Evolutionary conservation across 192 early-diverging fungal genomes (phyloP), one percentile per base, ranked within the genome.

Genomic region (Thamnidium elegans): DNA sequence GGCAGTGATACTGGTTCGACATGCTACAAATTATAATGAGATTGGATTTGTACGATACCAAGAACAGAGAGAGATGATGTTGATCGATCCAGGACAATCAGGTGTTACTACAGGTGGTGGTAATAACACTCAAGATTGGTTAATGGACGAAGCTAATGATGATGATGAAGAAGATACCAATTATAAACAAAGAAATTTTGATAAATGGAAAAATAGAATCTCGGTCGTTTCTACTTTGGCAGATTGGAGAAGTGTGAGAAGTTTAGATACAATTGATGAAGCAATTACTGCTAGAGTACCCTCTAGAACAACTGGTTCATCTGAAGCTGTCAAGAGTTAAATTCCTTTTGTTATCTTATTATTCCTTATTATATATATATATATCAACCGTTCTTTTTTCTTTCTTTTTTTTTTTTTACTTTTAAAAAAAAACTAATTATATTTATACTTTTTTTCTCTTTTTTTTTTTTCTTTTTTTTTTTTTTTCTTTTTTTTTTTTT

Each of bases 1-100:
- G 1, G 83, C 83, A 0, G 75, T 76, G 0, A 79, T 81, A 0
- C 63, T 86, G 32, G 85, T 82, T 9, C 56, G 78, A 17, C 83
- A 86, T 51, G 64, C 74, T 1, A 71, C 71, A 3, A 70, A 58
- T 31, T 66, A 58, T 20, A 54, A 66, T 13, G 55, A 66, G 7
- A 66, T 66, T 58, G 54, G 65, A 26, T 66, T 66, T 48, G 55
- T 66, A 20, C 43, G 51, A 14, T 64, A 64, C 23, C 51, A 64
- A 20, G 50, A 64, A 5, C 63, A 55, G 26, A 17, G 32, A 15
- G 60, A 62, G 46, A 62, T 62, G 60, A 50, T 50, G 47, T 30
- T 50, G 58, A 7, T 59, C 3, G 47, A 62, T 50, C 26, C 60
- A 14, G 60, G 46, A 43, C 39, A 59, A n/a, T 14, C 19, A 10